Evolutionary conservation across 352 stramenopile genomes (phyloP).

Genomic region (Globisporangium parvum): DNA sequence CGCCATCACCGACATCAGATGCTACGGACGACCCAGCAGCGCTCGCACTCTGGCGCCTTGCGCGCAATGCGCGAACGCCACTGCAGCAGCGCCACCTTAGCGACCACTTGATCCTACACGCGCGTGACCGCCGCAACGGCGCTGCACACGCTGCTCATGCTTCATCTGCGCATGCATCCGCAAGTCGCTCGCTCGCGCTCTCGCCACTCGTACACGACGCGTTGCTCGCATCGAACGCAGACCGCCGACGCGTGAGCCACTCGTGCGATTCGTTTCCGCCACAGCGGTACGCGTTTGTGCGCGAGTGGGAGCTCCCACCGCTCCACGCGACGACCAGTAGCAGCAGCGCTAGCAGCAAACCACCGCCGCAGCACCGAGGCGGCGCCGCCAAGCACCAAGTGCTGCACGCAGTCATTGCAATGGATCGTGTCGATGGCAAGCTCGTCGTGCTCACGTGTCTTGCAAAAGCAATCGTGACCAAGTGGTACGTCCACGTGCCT

Average conservation of each 20-base stretch:
- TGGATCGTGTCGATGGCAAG: conserved; percentile 7
- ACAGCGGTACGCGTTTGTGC: conserved; percentile 20
- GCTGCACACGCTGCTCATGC: neutral
- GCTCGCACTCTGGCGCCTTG: neutral
- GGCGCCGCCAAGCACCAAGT: conserved; percentile 6
- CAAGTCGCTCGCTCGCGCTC: neutral
- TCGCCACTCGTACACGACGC: conserved; percentile 4
- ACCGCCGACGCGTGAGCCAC: conserved; percentile 6
- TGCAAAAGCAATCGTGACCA: conserved; percentile 27
- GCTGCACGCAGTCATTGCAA: conserved; percentile 22
- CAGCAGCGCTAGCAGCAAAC: conserved; percentile 4
- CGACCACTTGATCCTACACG: neutral
- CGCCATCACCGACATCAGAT: neutral
- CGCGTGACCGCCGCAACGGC: neutral
- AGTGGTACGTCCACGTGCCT: conserved; percentile 15
- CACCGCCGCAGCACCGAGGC: neutral
- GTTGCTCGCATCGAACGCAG: conserved; percentile 4
- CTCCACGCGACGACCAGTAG: conserved; percentile 1
- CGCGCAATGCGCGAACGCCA: neutral
- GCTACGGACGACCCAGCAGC: neutral
- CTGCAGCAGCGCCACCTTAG: neutral
- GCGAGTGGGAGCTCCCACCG: conserved; percentile 10
- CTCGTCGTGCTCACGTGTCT: conserved; percentile 36
- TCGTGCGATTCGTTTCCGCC: conserved; percentile 24
- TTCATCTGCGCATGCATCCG: neutral